These are phyloP conservation scores for Epicoccum nigrum DNA, from an alignment of 2,329 filamentous ascomycete genomes.

Conservation along the genomic window DNA sequence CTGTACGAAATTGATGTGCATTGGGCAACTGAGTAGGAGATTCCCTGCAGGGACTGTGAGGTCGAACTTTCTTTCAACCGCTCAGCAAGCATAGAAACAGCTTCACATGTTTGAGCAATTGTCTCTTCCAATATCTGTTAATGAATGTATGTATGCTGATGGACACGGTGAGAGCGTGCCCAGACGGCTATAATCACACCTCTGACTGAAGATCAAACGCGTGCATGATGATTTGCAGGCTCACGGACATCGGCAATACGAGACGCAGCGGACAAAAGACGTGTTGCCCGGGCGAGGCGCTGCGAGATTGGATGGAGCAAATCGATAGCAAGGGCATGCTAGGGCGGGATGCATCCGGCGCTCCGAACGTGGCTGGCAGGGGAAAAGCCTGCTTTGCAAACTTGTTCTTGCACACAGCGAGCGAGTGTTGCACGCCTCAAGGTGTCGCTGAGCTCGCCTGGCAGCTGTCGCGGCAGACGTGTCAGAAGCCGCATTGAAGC, in stretches of 20 bases:
- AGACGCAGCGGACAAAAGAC: slow-evolving; percentile 11
- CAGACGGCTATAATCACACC: background rate
- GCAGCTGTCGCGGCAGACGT: background rate
- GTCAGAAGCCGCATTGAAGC: slow-evolving; percentile 5
- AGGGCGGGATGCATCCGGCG: slow-evolving; percentile 14
- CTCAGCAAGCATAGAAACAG: background rate
- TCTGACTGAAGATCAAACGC: slow-evolving; percentile 14
- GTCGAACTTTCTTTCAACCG: too few species aligned
- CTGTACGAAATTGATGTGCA: too few species aligned
- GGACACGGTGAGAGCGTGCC: background rate
- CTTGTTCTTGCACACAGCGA: background rate
- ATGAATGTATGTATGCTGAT: background rate
- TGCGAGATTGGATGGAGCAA: slow-evolving; percentile 16
- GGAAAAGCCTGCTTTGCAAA: slow-evolving; percentile 1
- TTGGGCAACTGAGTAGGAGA: too few species aligned
- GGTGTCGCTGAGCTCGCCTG: background rate
- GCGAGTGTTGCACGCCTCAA: background rate
- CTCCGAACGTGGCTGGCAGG: slow-evolving; percentile 15
- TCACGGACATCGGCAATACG: slow-evolving; percentile 8
- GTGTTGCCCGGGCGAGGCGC: slow-evolving; percentile 11
- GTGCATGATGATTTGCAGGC: slow-evolving; percentile 1
- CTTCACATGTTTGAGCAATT: background rate
- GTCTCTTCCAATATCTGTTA: background rate
- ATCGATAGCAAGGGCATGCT: slow-evolving; percentile 13
- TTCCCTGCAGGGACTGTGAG: too few species aligned